phyloP scores from a whole-genome alignment of 345 rosid genomes.

The Melaleuca quinquenervia region DNA sequence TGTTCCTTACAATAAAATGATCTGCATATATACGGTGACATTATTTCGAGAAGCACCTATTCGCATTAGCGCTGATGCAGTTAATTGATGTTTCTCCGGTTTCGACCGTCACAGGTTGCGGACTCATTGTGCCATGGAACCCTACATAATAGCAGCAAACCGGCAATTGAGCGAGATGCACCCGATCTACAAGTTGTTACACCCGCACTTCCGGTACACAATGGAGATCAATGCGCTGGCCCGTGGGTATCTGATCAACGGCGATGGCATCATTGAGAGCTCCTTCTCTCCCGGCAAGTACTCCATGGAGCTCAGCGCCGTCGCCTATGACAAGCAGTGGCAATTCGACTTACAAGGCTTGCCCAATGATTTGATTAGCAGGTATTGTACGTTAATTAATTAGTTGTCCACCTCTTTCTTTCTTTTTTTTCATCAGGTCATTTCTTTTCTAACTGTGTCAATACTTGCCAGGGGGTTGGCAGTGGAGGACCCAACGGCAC shows the following conservation, averaged over 20 bases:
- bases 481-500: conserved; percentile 28
- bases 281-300: conserved; percentile 49
- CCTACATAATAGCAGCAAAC: conserved; percentile 55
- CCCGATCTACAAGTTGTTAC: conserved; percentile 47
- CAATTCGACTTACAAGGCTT: conserved; percentile 38
- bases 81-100: not conserved
- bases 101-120: conserved; percentile 32
- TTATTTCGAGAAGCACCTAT: not conserved
- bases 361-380: conserved; percentile 43
- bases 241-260: conserved; percentile 38
- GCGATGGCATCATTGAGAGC: conserved; percentile 54
- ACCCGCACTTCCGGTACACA: conserved; percentile 73
- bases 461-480: conserved; percentile 37
- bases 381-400: conserved; percentile 7
- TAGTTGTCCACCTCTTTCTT: not conserved
- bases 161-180: conserved; percentile 68
- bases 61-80: not conserved
- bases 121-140: conserved; percentile 59
- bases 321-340: conserved; percentile 36
- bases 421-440: not conserved
- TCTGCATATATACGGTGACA: not conserved
- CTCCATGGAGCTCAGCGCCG: conserved; percentile 45
- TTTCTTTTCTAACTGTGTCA: not conserved
- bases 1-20: not conserved
- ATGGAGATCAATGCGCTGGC: conserved; percentile 75